Conservation (phyloP, 345 rosid species). For the Rhizophora mangle region DNA sequence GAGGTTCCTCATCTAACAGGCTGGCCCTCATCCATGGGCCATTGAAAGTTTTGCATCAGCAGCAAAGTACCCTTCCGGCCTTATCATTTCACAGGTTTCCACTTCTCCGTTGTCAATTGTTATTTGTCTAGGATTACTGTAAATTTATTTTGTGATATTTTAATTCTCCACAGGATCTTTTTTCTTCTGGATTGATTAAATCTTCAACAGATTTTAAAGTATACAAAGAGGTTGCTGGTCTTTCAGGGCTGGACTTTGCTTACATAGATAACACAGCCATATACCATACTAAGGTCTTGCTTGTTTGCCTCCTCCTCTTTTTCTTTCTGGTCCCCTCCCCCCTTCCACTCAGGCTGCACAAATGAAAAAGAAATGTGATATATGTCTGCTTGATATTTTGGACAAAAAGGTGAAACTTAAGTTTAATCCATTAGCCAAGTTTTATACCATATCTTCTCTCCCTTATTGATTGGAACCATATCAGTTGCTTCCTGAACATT, state of each 20-base stretch:
- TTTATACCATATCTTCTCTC: neutral
- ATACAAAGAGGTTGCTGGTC: constrained; percentile 83
- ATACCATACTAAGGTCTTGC: constrained; percentile 86
- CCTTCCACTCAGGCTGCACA: too few relatives aligned
- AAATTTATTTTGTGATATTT: constrained; percentile 2
- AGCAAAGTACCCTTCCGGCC: constrained; percentile 87
- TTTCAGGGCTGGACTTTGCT: constrained; percentile 97
- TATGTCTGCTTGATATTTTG: constrained; percentile 12
- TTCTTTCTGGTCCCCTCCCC: neutral
- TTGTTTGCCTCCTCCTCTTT: neutral
- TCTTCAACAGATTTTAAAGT: constrained; percentile 95
- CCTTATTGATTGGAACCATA: neutral
- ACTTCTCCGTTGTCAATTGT: constrained; percentile 2
- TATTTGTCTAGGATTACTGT: too few relatives aligned
- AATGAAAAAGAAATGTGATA: neutral
- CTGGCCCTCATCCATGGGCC: constrained; percentile 93
- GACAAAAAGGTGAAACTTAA: constrained; percentile 7
- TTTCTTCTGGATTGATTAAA: constrained; percentile 64
- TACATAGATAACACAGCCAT: constrained; percentile 77
- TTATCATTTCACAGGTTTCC: constrained; percentile 68
- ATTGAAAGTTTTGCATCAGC: constrained; percentile 74
- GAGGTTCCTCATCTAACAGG: constrained; percentile 38
- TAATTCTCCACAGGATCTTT: constrained; percentile 71
- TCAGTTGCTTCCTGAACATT: neutral
- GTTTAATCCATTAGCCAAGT: neutral